Evolutionary conservation across 345 rosid species (phyloP).

Genomic region (Citrus unshiu): DNA sequence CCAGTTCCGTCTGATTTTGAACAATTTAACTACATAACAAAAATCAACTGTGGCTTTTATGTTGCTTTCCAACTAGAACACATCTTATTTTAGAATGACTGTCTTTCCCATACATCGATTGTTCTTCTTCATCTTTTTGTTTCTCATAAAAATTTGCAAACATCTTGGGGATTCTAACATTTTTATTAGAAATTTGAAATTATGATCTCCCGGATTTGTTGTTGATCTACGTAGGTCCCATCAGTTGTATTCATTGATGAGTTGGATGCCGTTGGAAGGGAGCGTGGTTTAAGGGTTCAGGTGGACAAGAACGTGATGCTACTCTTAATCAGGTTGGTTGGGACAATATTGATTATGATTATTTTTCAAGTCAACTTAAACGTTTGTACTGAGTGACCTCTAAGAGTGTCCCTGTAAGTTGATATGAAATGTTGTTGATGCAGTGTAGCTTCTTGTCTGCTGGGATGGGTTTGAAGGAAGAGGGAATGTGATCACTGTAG

Average conservation of each 20-base stretch:
- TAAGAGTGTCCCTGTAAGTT: background rate
- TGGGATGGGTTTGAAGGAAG: conserved; percentile 47
- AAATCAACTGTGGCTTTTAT: background rate
- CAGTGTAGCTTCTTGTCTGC: conserved; percentile 42
- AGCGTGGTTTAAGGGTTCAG: conserved; percentile 95
- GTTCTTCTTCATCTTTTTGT: background rate
- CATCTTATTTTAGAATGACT: background rate
- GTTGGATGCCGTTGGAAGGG: conserved; percentile 95
- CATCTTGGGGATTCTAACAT: background rate
- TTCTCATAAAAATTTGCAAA: background rate
- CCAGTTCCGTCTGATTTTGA: background rate
- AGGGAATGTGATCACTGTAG: conserved; percentile 89
- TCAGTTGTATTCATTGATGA: conserved; percentile 91
- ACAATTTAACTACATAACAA: background rate
- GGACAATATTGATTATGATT: background rate
- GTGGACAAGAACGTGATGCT: conserved; percentile 97
- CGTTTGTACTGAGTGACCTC: background rate
- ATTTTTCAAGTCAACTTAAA: background rate
- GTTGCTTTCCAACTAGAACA: background rate
- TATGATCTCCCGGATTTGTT: background rate
- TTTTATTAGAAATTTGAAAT: background rate
- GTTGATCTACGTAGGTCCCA: conserved; percentile 51
- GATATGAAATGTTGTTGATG: conserved; percentile 2
- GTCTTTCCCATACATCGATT: background rate
- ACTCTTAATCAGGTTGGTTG: conserved; percentile 87